Evolutionary conservation across 352 stramenopile genomes (phyloP).

Genomic region (Phytophthora tubulina): DNA sequence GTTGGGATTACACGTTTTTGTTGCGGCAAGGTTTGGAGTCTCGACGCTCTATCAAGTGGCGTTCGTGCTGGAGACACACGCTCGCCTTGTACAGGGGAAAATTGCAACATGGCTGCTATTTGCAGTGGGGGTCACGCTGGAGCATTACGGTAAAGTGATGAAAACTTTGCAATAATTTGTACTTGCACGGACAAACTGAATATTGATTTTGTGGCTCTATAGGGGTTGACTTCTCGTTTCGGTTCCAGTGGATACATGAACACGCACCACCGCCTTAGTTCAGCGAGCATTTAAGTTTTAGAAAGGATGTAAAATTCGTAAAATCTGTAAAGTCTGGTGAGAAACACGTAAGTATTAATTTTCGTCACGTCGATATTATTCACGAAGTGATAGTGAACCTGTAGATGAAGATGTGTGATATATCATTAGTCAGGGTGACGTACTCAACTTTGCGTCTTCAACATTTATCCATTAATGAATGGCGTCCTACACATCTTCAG

Average conservation of each 20-base stretch:
- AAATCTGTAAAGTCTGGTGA: background rate
- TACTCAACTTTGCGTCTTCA: too few relatives aligned
- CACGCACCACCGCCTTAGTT: background rate
- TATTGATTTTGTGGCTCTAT: background rate
- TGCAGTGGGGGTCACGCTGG: constrained; percentile 38
- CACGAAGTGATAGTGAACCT: too few relatives aligned
- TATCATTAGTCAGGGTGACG: too few relatives aligned
- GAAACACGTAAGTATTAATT: too few relatives aligned
- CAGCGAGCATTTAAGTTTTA: background rate
- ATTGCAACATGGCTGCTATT: constrained; percentile 47
- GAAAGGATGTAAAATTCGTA: background rate
- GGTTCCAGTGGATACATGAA: constrained; percentile 14
- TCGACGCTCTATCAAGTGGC: constrained; percentile 51
- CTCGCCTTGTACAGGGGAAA: constrained; percentile 49
- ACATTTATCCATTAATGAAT: too few relatives aligned
- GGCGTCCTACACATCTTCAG: too few relatives aligned
- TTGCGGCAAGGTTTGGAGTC: constrained; percentile 39
- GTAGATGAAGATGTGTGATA: too few relatives aligned
- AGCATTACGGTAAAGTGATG: constrained; percentile 35
- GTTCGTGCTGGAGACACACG: constrained; percentile 64
- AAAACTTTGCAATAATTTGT: background rate
- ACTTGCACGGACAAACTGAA: background rate
- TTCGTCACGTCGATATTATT: too few relatives aligned
- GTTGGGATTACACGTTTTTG: constrained; percentile 38
- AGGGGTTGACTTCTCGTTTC: constrained; percentile 30